A percentile compares a stretch with the other conserved stretches of the same genome.
phyloP scores from a whole-genome alignment of 75 land plant genomes.

The Selaginella moellendorffii region DNA sequence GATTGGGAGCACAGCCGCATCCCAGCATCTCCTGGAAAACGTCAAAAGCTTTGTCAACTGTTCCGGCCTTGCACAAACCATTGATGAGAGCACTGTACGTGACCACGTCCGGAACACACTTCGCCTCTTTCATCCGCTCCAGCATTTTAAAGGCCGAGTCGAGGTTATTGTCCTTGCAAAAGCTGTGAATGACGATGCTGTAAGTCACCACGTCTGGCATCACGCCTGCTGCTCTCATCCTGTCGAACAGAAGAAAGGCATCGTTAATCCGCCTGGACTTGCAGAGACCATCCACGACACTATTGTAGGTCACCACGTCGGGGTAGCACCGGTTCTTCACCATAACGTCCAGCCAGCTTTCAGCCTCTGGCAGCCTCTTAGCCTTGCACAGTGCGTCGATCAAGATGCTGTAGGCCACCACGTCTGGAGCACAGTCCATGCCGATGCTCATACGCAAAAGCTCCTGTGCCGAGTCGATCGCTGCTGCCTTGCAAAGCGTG shows the following conservation, averaged over 20 bases:
- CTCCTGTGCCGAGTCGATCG: not conserved
- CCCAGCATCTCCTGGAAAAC: not conserved
- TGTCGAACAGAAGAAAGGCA: not conserved
- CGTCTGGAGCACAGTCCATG: not conserved
- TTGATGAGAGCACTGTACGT: slow-evolving; percentile 7
- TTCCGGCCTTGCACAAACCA: not conserved
- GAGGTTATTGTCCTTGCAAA: not conserved
- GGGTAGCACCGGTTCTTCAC: not conserved
- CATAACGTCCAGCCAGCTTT: not conserved
- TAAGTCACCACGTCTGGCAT: slow-evolving; percentile 1
- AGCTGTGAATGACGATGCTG: not conserved
- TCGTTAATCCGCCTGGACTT: not conserved
- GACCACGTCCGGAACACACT: slow-evolving; percentile 3
- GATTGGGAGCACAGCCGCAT: not conserved
- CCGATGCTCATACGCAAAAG: not conserved
- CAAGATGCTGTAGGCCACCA: not conserved
- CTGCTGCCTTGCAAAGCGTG: not conserved
- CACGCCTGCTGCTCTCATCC: not conserved
- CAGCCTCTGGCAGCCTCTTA: not conserved
- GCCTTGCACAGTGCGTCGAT: not conserved
- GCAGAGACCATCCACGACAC: slow-evolving; percentile 1
- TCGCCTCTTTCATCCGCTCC: not conserved
- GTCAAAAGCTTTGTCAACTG: not conserved
- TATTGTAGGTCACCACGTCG: slow-evolving; percentile 6
- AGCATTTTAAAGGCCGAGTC: not conserved